Percentiles rank a stretch among this genome's conserved stretches.
phyloP scores from a whole-genome alignment of 352 stramenopile species.

The Plasmopara halstedii region DNA sequence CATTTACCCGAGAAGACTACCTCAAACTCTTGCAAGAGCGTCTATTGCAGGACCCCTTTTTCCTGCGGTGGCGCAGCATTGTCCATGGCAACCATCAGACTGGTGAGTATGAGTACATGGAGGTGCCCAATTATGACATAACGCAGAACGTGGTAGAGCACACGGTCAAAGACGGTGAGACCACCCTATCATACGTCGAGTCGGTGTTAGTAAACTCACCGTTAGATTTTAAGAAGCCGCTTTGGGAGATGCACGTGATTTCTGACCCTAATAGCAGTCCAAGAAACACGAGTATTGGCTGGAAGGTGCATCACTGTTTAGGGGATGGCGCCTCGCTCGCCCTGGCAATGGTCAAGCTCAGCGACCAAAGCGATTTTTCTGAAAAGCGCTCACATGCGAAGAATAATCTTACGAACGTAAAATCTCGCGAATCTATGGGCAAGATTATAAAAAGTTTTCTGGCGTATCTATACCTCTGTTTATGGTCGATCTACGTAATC shows the following conservation, averaged over 20 bases:
- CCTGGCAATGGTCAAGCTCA: slow-evolving; percentile 56
- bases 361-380: slow-evolving; percentile 60
- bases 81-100: slow-evolving; percentile 35
- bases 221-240: slow-evolving; percentile 55
- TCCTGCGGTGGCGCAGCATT: slow-evolving; percentile 58
- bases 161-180: slow-evolving; percentile 42
- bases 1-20: slow-evolving; percentile 35
- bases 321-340: slow-evolving; percentile 63
- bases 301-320: slow-evolving; percentile 76
- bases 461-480: slow-evolving; percentile 25
- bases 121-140: slow-evolving; percentile 50
- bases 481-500: slow-evolving; percentile 60
- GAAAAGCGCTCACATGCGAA: slow-evolving; percentile 30
- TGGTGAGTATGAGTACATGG: slow-evolving; percentile 45
- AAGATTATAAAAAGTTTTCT: slow-evolving; percentile 21
- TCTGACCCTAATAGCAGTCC: slow-evolving; percentile 22
- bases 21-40: slow-evolving; percentile 41
- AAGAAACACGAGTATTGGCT: slow-evolving; percentile 40
- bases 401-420: slow-evolving; percentile 27
- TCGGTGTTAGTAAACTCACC: slow-evolving; percentile 55
- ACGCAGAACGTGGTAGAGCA: slow-evolving; percentile 47
- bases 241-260: slow-evolving; percentile 74
- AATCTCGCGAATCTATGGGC: slow-evolving; percentile 16
- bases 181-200: slow-evolving; percentile 55
- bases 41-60: slow-evolving; percentile 53